A percentile compares a stretch with the other conserved stretches of the same genome.
These are phyloP conservation scores for Diaporthe amygdali DNA, from an alignment of 2,329 filamentous ascomycete species.

Conservation along the genomic window DNA sequence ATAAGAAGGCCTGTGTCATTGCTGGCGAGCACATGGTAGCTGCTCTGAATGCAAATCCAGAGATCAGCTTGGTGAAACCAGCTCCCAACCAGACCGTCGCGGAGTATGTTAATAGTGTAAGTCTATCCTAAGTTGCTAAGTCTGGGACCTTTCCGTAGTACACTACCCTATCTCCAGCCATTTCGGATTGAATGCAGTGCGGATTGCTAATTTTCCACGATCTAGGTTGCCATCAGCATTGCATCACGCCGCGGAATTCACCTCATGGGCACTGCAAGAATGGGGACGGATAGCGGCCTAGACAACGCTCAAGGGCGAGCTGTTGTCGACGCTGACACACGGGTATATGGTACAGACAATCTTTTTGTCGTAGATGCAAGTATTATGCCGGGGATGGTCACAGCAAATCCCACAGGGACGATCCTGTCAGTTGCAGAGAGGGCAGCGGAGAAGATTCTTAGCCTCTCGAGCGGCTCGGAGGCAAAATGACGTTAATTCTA, in stretches of 20 bases:
- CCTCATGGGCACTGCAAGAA: conserved; percentile 54
- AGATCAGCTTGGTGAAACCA: background rate
- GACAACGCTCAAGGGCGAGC: conserved; percentile 45
- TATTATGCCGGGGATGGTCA: conserved; percentile 68
- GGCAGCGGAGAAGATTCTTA: conserved; percentile 33
- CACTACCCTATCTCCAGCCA: background rate
- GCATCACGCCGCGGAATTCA: background rate
- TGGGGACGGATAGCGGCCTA: conserved; percentile 57
- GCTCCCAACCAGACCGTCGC: background rate
- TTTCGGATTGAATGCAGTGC: background rate
- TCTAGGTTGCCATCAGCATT: background rate
- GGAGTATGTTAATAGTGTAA: background rate
- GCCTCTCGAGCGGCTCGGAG: background rate
- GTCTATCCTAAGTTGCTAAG: background rate
- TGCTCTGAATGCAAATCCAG: background rate
- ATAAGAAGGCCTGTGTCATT: background rate
- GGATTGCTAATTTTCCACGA: background rate
- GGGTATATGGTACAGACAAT: conserved; percentile 65
- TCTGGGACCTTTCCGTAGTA: too few relatives aligned
- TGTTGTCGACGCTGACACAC: conserved; percentile 61
- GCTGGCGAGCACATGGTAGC: background rate
- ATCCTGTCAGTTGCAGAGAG: conserved; percentile 45
- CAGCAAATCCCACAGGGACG: conserved; percentile 60
- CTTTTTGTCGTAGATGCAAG: conserved; percentile 66
- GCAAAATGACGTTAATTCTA: too few relatives aligned